Evolutionary conservation across 202 grass and related monocot genomes (phyloP).

Genomic region (Elaeis oleifera): DNA sequence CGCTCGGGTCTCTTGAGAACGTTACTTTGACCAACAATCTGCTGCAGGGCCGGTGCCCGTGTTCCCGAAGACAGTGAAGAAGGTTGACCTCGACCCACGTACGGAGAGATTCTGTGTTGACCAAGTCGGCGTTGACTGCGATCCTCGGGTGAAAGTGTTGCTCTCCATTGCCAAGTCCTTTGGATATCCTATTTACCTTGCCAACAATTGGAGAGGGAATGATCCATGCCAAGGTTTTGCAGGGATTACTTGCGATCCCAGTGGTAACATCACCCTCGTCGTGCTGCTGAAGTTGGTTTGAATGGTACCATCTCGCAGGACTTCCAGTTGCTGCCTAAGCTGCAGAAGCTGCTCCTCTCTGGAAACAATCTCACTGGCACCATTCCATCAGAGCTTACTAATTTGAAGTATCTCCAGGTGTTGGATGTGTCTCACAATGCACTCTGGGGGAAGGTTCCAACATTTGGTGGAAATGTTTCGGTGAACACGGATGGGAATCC

Average conservation of each 20-base stretch:
- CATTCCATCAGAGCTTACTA: slow-evolving; percentile 3
- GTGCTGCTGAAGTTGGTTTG: slow-evolving; percentile 26
- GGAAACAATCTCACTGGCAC: slow-evolving; percentile 29
- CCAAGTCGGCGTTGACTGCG: slow-evolving; percentile 17
- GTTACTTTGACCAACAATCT: slow-evolving; percentile 33
- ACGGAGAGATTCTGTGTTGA: slow-evolving; percentile 30
- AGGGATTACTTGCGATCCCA: slow-evolving; percentile 22
- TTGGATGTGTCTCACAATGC: slow-evolving; percentile 39
- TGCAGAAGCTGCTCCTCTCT: slow-evolving; percentile 21
- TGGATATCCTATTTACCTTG: slow-evolving; percentile 21
- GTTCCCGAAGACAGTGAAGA: slow-evolving; percentile 8
- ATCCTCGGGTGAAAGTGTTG: slow-evolving; percentile 6
- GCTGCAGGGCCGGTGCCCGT: slow-evolving; percentile 30
- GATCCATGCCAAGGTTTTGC: slow-evolving; percentile 26
- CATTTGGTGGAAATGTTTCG: slow-evolving; percentile 20
- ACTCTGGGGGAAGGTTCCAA: slow-evolving; percentile 28
- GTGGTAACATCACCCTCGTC: slow-evolving; percentile 14
- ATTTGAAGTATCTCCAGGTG: slow-evolving; percentile 12
- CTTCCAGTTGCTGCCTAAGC: slow-evolving; percentile 20
- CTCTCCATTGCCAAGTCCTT: slow-evolving; percentile 29
- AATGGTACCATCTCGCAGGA: slow-evolving; percentile 27
- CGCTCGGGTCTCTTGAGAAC: slow-evolving; percentile 20
- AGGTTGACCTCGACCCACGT: slow-evolving; percentile 9
- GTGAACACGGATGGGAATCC: slow-evolving; percentile 16
- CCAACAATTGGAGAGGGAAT: slow-evolving; percentile 34